These are phyloP conservation scores for Acanthamoeba lenticulata DNA, from an alignment of 208 protist species.

Conservation along the genomic window DNA sequence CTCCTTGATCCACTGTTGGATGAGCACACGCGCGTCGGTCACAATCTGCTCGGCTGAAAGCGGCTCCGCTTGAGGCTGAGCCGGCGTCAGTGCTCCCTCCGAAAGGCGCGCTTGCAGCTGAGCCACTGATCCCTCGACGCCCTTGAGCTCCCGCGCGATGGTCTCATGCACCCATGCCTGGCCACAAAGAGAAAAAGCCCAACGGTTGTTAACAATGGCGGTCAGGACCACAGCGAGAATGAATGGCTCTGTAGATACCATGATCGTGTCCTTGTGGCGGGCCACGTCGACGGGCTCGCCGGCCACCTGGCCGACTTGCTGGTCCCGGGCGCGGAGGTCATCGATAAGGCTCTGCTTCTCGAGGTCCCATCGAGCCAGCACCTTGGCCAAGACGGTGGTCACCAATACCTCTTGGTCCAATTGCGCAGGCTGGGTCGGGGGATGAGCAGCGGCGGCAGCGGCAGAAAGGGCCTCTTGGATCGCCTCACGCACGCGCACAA, in stretches of 20 bases:
- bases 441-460: no score
- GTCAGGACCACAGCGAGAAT: neutral
- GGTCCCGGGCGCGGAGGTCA: neutral
- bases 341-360: neutral
- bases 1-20: constrained; percentile 27
- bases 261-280: neutral
- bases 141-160: neutral
- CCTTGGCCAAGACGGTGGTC: neutral
- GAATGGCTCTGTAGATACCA: neutral
- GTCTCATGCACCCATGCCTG: neutral
- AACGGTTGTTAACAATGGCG: neutral
- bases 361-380: neutral
- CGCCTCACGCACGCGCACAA: neutral
- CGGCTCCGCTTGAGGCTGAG: neutral
- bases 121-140: neutral
- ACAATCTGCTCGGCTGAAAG: neutral
- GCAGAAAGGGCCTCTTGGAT: no score
- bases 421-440: neutral
- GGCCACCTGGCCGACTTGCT: neutral
- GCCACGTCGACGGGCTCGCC: neutral
- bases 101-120: neutral
- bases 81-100: no score
- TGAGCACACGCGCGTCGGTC: neutral
- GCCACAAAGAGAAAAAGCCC: neutral
- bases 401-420: neutral